These are phyloP conservation scores for Gossypium mustelinum DNA, from an alignment of 345 rosid species.

Conservation along the genomic window DNA sequence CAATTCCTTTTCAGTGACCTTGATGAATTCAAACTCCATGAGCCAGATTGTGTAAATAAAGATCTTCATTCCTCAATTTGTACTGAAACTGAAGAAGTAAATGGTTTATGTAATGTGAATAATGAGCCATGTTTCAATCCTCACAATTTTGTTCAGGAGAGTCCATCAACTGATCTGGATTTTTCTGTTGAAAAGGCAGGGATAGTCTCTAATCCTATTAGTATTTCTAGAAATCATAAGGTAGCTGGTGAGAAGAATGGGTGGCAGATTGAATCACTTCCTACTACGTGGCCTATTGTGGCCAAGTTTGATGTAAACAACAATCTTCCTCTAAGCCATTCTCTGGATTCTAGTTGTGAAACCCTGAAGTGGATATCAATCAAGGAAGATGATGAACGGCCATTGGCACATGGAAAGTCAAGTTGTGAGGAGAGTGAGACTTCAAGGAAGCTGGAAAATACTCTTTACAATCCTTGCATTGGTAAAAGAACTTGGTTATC, in stretches of 20 bases:
- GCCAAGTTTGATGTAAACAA: constrained; percentile 27
- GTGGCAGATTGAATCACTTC: constrained; percentile 60
- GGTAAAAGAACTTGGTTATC: constrained; percentile 47
- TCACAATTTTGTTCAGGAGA: constrained; percentile 20
- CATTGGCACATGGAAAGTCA: constrained; percentile 21
- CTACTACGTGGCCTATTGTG: constrained; percentile 39
- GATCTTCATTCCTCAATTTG: constrained; percentile 20
- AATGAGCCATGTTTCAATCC: constrained; percentile 26
- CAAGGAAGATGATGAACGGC: constrained; percentile 28
- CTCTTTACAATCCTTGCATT: constrained; percentile 38
- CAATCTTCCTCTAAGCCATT: constrained; percentile 48
- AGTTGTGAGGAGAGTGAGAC: constrained; percentile 28
- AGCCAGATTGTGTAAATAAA: constrained; percentile 26
- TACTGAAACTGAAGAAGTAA: constrained; percentile 17
- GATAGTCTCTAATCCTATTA: constrained; percentile 42
- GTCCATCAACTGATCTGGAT: constrained; percentile 25
- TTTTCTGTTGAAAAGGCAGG: constrained; percentile 27
- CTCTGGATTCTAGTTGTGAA: constrained; percentile 47
- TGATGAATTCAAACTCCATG: constrained; percentile 36
- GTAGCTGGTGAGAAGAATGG: constrained; percentile 30
- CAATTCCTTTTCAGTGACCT: constrained; percentile 69
- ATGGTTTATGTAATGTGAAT: constrained; percentile 16
- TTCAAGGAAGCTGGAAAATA: constrained; percentile 33
- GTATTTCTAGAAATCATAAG: constrained; percentile 32
- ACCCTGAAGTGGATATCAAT: constrained; percentile 34